Evolutionary conservation across 2,329 filamentous ascomycete species (phyloP), one percentile per base, ranked within the genome.

Genomic region (Aspergillus sp.): DNA sequence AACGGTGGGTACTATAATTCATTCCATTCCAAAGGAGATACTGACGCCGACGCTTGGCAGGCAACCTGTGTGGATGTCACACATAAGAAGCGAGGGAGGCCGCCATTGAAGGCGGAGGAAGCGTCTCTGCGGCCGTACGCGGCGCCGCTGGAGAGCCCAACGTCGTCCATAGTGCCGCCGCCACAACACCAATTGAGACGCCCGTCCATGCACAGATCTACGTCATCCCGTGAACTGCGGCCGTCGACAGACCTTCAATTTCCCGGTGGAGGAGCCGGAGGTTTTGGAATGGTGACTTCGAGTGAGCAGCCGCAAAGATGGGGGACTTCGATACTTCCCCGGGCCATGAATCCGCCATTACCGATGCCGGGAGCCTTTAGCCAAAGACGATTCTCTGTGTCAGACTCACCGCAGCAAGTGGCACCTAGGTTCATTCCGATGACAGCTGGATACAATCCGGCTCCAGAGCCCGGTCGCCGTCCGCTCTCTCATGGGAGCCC

Each of bases 21-120:
- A 17, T 36, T 25, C 5, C 17, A 13, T 13, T 22, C 11, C 29
- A n/a, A 15, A 26, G 25, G 13, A 26, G 13, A 26, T 14, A 26
- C 12, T 14, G 13, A 26, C 12, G 13, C 16, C 8, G 16, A 8
- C 13, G 19, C 14, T 7, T 27, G 12, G 2, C 24, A 66, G 62
- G 52, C 57, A 14, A 57, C 60, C 8, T 66, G 62, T 35, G 51
- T 61, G 16, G 64, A 67, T 42, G 64, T 67, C 15, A 64, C 61
- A 28, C 63, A 67, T 41, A 67, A 67, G 43, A 67, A 67, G 43
- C 51, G 64, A 46, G 62, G 62, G 24, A 49, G 62, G 29, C 62
- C 62, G 24, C 61, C 61, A 28, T 40, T 65, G 20, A 63, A 62
- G 37, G 60, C 61, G 25, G 61, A 64, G 28, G 61, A 64, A 30